These are phyloP conservation scores for Cynanchum wilfordii DNA, from an alignment of 257 asterid genomes.

Conservation along the genomic window DNA sequence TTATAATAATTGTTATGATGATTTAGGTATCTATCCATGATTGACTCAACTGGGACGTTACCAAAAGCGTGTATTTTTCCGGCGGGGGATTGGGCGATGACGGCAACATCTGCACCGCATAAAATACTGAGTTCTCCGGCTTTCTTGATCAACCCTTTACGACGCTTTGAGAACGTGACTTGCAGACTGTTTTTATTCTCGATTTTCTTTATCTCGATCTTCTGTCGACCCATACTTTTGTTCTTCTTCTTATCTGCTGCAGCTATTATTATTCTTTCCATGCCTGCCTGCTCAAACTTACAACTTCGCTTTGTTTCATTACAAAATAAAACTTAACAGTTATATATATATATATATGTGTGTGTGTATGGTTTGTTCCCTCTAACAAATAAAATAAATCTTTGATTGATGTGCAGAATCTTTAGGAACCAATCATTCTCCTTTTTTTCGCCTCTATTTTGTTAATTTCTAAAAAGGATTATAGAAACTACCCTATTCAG, in stretches of 20 bases:
- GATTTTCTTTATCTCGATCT: slow-evolving; percentile 12
- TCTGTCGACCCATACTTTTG: slow-evolving; percentile 8
- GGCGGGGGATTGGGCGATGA: not conserved
- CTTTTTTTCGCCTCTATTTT: too few relatives aligned
- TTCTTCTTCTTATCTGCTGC: not conserved
- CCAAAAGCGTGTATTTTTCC: slow-evolving; percentile 3
- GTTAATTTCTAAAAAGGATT: too few relatives aligned
- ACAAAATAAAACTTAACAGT: too few relatives aligned
- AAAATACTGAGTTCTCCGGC: slow-evolving; percentile 6
- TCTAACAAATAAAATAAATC: not conserved
- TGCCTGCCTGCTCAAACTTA: not conserved
- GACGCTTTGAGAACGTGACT: slow-evolving; percentile 13
- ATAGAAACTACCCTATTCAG: too few relatives aligned
- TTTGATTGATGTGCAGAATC: not conserved
- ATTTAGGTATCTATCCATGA: slow-evolving; percentile 2
- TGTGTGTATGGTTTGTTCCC: not conserved
- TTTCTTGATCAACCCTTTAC: not conserved
- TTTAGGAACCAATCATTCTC: too few relatives aligned
- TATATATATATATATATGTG: too few relatives aligned
- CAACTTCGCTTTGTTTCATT: too few relatives aligned
- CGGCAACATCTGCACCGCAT: not conserved
- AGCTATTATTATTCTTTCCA: not conserved
- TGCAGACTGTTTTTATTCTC: not conserved
- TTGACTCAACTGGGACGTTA: not conserved
- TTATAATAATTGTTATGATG: too few relatives aligned